These are phyloP conservation scores for Lentinula aciculospora DNA, from an alignment of 768 basidiomycete species.

Conservation along the genomic window DNA sequence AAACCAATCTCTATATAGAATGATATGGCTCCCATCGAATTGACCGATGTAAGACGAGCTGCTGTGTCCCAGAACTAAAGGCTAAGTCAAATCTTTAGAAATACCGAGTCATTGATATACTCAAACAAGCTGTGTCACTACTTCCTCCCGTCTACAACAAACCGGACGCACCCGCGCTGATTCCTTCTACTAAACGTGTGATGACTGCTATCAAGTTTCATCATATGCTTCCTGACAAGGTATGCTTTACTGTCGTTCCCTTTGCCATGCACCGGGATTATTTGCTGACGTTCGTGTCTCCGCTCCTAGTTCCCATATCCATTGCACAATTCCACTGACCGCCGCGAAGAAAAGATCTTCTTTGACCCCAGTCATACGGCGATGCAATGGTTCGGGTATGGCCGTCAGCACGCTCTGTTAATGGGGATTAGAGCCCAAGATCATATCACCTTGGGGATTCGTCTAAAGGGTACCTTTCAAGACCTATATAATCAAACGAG, in stretches of 20 bases:
- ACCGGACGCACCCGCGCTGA: neutral
- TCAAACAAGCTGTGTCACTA: neutral
- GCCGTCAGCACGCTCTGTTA: neutral
- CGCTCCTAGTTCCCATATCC: neutral
- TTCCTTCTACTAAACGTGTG: neutral
- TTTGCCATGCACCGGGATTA: no score
- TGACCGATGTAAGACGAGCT: neutral
- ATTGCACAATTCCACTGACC: neutral
- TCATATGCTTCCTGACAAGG: neutral
- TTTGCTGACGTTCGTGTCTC: neutral
- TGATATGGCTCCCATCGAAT: neutral
- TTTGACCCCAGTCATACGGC: neutral
- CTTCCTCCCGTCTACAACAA: neutral
- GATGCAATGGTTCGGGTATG: neutral
- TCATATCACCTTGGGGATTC: neutral
- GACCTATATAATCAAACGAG: neutral
- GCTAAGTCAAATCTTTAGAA: neutral
- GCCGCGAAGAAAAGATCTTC: neutral
- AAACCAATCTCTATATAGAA: no score
- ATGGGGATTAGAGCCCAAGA: neutral
- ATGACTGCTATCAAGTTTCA: neutral
- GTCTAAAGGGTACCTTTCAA: neutral
- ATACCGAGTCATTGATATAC: neutral
- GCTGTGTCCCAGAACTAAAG: neutral
- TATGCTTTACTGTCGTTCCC: neutral